Conservation (phyloP, 2,329 filamentous ascomycete genomes). For the Torrubiella hemipterigena region DNA sequence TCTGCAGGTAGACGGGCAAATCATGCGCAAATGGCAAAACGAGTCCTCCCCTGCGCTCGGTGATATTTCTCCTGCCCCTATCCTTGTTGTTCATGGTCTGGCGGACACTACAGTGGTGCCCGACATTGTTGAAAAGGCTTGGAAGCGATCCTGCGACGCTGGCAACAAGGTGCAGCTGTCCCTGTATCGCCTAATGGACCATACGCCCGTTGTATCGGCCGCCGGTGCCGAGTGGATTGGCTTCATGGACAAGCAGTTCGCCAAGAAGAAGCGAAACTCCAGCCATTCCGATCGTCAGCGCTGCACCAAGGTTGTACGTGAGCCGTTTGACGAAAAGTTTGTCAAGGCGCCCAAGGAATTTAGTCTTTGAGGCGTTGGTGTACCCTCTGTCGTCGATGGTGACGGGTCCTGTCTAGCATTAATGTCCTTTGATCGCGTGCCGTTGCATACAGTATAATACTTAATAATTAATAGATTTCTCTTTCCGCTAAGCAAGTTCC, state of each 20-base stretch:
- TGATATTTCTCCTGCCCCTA: slow-evolving; percentile 5
- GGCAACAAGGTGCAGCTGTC: slow-evolving; percentile 8
- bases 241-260: slow-evolving; percentile 5
- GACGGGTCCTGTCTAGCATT: no score
- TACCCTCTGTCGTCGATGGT: no score
- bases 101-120: slow-evolving; percentile 6
- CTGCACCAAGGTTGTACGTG: no score
- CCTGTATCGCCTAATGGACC: slow-evolving; percentile 4
- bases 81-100: slow-evolving; percentile 7
- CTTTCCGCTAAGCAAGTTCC: no score
- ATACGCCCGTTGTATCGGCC: slow-evolving; percentile 4
- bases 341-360: no score
- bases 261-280: no score
- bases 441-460: no score
- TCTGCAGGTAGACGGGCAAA: not conserved
- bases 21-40: slow-evolving; percentile 5
- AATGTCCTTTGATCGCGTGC: no score
- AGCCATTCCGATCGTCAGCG: no score
- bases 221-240: slow-evolving; percentile 3
- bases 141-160: slow-evolving; percentile 1
- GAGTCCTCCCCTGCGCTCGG: slow-evolving; percentile 3
- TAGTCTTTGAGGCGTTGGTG: no score
- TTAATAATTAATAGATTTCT: no score
- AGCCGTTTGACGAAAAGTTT: no score
- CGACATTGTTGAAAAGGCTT: slow-evolving; percentile 3